Evolutionary conservation across 352 stramenopile species (phyloP).

Genomic region (Thalassiosira mediterranea): DNA sequence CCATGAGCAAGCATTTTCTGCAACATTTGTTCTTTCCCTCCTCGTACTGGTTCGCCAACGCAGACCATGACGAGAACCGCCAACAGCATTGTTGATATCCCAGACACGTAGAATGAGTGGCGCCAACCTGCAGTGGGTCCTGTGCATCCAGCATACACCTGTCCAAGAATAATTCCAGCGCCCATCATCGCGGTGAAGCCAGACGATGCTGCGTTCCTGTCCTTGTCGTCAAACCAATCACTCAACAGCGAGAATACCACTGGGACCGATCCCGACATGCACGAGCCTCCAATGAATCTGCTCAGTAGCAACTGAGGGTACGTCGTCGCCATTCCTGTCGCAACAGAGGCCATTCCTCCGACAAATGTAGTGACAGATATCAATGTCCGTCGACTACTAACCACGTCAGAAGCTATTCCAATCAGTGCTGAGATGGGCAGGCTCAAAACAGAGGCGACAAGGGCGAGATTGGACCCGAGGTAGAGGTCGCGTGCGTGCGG

Average conservation of each 20-base stretch:
- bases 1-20: conserved; percentile 64
- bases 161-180: conserved; percentile 67
- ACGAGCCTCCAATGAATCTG: conserved; percentile 61
- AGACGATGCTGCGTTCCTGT: conserved; percentile 68
- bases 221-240: conserved; percentile 69
- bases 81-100: conserved; percentile 38
- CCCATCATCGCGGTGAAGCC: conserved; percentile 79
- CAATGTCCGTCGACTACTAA: conserved; percentile 57
- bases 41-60: conserved; percentile 65
- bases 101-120: conserved; percentile 59
- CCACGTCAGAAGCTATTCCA: conserved; percentile 72
- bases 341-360: conserved; percentile 38
- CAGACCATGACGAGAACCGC: conserved; percentile 43
- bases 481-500: conserved; percentile 67
- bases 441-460: conserved; percentile 66
- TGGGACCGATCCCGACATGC: conserved; percentile 68
- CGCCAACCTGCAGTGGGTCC: conserved; percentile 56
- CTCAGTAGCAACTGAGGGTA: conserved; percentile 62
- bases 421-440: conserved; percentile 65
- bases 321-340: conserved; percentile 41
- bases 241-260: conserved; percentile 74
- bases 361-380: conserved; percentile 58
- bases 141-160: conserved; percentile 70
- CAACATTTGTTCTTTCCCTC: conserved; percentile 70
- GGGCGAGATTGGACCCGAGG: conserved; percentile 64